Evolutionary conservation across 352 stramenopile genomes (phyloP), one percentile per base, ranked within the genome.

Genomic region (Pythium apleroticum): DNA sequence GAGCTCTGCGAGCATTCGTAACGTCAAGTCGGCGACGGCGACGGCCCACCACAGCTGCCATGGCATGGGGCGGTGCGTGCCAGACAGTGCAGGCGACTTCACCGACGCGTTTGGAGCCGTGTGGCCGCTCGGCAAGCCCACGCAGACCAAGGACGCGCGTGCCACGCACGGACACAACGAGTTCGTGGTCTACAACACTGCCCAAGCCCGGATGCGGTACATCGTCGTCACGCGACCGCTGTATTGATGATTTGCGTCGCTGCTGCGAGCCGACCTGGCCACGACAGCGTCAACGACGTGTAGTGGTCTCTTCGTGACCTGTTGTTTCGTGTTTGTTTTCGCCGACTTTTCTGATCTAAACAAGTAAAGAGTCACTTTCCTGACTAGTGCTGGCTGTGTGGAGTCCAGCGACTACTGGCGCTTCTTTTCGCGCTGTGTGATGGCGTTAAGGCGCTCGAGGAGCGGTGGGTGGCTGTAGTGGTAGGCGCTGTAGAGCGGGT

Each of bases 401-500:
- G 11, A n/a, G 12, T 53, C 46, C 6, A 17, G 12, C 9, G 31
- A 52, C 33, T 65, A 89, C 70, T 84, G 60, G 22, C 69, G 71
- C 63, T 91, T 90, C 74, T 89, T 90, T 15, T 73, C 78, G 39
- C 77, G 68, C 4, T 60, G 68, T 1, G 74, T 74, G 61, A 99
- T 98, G n/a, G 95, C 96, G 45, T 84, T 89, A 9, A 99, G 80
- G 15, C 97, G 87, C 73, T 99, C 95, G 4, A 99, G 85, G 33
- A 99, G 78, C 43, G 97, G 95, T 33, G 97, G 97, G 75, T 99
- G 97, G 68, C 83, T 98, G 80, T 99, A 99, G 81, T 99, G 97
- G 72, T 98, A 98, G 14, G 88, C 91, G 33, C 86, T 97, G 80
- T 98, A 99, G 67, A 95, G 88, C 58, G 56, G 66, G 77, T 99